Conservation (phyloP, 2,329 filamentous ascomycete species). For the Epicoccum sorghinum region DNA sequence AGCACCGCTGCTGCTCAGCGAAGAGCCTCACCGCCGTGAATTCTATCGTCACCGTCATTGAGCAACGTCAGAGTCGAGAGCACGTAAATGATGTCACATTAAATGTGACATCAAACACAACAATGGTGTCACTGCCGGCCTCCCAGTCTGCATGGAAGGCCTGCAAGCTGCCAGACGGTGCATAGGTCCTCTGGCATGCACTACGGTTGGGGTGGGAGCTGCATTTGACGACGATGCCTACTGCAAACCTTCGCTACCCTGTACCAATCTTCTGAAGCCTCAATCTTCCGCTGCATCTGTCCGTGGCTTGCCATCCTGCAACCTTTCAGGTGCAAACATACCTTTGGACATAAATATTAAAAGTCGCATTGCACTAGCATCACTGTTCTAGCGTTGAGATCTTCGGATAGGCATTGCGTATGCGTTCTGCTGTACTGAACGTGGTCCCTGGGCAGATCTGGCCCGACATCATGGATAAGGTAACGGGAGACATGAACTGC, state of each 20-base stretch:
- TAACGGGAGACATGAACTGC: constrained; percentile 37
- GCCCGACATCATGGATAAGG: constrained; percentile 45
- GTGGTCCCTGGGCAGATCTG: constrained; percentile 40
- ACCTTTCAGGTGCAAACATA: neutral
- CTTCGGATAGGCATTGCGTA: constrained; percentile 15
- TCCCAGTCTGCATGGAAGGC: constrained; percentile 11
- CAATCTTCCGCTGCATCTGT: constrained; percentile 3
- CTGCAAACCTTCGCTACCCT: constrained; percentile 5
- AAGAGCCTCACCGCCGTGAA: constrained; percentile 28
- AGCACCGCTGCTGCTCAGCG: constrained; percentile 6
- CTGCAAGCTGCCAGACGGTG: neutral
- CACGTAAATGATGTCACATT: neutral
- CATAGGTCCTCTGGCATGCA: constrained; percentile 9
- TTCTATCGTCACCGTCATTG: neutral
- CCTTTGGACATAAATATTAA: neutral
- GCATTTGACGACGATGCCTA: neutral
- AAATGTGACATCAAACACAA: neutral
- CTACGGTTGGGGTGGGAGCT: constrained; percentile 11
- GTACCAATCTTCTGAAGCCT: constrained; percentile 4
- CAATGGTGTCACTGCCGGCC: neutral
- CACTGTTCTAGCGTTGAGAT: neutral
- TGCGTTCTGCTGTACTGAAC: constrained; percentile 2
- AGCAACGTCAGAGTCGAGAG: constrained; percentile 4
- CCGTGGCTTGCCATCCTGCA: neutral
- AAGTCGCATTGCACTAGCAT: neutral